Evolutionary conservation across 2,329 filamentous ascomycete species (phyloP).

Genomic region (Colletotrichum spinosum): DNA sequence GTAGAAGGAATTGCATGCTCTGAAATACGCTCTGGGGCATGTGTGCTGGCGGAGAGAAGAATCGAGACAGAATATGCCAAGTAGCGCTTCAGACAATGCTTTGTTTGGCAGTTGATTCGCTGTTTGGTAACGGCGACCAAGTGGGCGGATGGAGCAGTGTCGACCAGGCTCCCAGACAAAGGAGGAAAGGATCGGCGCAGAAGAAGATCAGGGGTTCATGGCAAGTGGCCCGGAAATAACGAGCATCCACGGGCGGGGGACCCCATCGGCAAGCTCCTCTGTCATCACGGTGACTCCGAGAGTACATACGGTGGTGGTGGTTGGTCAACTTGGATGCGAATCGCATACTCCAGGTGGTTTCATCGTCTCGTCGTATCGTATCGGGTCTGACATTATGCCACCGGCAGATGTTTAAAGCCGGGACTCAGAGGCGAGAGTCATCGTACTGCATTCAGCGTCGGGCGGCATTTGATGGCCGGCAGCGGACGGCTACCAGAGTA

Average conservation of each 20-base stretch:
- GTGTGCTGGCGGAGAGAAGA: not conserved
- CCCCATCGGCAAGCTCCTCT: constrained; percentile 31
- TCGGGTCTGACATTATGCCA: not conserved
- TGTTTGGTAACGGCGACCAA: constrained; percentile 21
- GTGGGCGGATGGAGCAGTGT: constrained; percentile 14
- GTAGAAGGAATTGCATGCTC: too few relatives aligned
- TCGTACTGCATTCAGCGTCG: too few relatives aligned
- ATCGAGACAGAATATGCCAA: not conserved
- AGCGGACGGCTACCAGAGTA: too few relatives aligned
- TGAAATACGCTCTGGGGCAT: too few relatives aligned
- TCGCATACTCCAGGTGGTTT: not conserved
- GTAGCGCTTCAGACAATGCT: constrained; percentile 27
- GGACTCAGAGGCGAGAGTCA: too few relatives aligned
- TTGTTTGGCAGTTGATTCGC: constrained; percentile 26
- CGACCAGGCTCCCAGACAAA: constrained; percentile 24
- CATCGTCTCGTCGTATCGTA: constrained; percentile 1
- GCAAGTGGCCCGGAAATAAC: constrained; percentile 31
- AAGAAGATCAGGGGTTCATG: not conserved
- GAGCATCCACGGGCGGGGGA: constrained; percentile 18
- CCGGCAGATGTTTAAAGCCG: not conserved
- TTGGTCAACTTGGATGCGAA: not conserved
- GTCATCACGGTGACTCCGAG: constrained; percentile 38
- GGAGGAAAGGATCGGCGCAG: constrained; percentile 33
- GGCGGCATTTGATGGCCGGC: too few relatives aligned
- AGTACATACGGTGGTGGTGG: constrained; percentile 10